Conservation (phyloP, 2,329 filamentous ascomycete genomes). For the Epichloe bromicola region DNA sequence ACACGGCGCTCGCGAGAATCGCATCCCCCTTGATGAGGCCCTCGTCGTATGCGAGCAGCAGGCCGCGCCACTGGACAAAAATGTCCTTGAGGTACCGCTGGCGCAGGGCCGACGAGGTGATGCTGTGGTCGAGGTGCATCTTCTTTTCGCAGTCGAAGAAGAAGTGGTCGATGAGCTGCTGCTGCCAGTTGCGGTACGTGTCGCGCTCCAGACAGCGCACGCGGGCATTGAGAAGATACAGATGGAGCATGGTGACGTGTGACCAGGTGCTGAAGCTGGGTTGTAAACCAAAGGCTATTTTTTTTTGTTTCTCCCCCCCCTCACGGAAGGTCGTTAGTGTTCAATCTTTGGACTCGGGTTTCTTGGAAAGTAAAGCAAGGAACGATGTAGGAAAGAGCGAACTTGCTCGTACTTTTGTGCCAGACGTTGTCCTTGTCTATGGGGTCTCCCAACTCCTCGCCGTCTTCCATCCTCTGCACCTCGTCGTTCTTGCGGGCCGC, state of each 20-base stretch:
- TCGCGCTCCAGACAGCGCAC: constrained; percentile 64
- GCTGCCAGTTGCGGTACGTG: constrained; percentile 64
- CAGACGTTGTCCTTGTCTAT: constrained; percentile 34
- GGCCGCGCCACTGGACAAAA: constrained; percentile 83
- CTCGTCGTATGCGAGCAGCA: constrained; percentile 75
- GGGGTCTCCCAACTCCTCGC: constrained; percentile 61
- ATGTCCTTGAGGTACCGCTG: constrained; percentile 71
- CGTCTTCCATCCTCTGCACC: constrained; percentile 59
- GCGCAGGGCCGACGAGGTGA: constrained; percentile 43
- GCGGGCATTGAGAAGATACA: constrained; percentile 80
- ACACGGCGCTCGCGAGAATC: constrained; percentile 68
- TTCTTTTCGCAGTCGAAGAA: constrained; percentile 78
- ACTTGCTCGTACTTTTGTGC: constrained; percentile 53
- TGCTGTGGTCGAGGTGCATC: constrained; percentile 70
- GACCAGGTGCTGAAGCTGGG: constrained; percentile 94
- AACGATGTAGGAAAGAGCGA: no score
- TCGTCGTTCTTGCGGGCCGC: constrained; percentile 50
- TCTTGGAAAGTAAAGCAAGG: no score
- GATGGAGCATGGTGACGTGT: constrained; percentile 89
- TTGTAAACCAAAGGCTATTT: constrained; percentile 57
- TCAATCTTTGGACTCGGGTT: background rate
- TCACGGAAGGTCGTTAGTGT: background rate
- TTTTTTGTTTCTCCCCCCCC: rapidly evolving
- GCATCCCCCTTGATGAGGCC: constrained; percentile 62
- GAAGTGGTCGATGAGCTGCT: constrained; percentile 88